Conservation (phyloP, 1,284 basidiomycete genomes). For the Golubevia pallescens region DNA sequence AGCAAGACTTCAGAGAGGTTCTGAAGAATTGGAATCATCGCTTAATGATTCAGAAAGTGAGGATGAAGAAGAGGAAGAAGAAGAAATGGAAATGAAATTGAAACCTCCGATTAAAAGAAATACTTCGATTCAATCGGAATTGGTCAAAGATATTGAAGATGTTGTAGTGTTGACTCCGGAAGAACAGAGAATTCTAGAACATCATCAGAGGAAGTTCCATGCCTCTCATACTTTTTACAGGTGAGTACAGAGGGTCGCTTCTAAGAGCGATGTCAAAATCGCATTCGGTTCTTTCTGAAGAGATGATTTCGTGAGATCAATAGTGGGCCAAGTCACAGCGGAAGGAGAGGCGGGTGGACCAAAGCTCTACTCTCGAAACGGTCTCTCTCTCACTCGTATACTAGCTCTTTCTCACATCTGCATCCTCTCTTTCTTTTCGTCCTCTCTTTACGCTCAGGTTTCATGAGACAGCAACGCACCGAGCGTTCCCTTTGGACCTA, state of each 20-base stretch:
- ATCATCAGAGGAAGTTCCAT: slow-evolving; percentile 58
- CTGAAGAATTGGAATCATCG: neutral
- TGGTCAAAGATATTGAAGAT: slow-evolving; percentile 42
- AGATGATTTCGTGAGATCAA: too few species aligned
- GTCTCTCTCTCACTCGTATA: too few species aligned
- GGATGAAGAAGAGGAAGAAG: neutral
- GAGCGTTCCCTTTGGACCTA: slow-evolving; percentile 40
- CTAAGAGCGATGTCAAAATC: too few species aligned
- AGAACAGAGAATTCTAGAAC: slow-evolving; percentile 51
- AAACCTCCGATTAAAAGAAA: slow-evolving; percentile 23
- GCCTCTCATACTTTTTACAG: slow-evolving; percentile 60
- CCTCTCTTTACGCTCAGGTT: slow-evolving; percentile 9
- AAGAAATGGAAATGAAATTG: neutral
- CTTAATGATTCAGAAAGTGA: neutral
- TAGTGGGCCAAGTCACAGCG: too few species aligned
- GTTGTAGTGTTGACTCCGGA: slow-evolving; percentile 51
- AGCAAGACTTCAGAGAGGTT: neutral
- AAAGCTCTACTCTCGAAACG: too few species aligned
- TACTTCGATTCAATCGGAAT: slow-evolving; percentile 45
- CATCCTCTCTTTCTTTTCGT: too few species aligned
- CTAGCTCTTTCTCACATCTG: too few species aligned
- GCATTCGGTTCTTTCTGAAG: too few species aligned
- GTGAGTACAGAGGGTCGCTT: too few species aligned
- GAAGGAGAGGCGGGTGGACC: too few species aligned
- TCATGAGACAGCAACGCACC: slow-evolving; percentile 55